These are phyloP conservation scores for Selenicereus undatus DNA, from an alignment of 148 eudicot genomes.

Conservation along the genomic window DNA sequence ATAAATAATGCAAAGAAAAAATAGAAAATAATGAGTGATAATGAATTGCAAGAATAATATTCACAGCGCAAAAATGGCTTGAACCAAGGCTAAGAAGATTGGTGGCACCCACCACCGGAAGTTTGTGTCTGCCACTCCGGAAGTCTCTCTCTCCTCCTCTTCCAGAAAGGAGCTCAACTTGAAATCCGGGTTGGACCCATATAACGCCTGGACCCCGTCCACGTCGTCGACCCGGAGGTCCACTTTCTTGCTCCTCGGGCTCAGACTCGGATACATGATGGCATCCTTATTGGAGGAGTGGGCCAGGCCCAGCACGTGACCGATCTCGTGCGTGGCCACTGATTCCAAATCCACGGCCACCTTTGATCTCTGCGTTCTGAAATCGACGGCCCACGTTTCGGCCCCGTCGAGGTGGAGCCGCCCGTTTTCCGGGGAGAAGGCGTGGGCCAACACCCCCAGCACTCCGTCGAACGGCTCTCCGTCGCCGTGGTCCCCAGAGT, in stretches of 20 bases:
- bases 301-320: constrained; percentile 62
- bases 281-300: constrained; percentile 47
- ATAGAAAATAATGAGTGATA: background rate
- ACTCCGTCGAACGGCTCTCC: constrained; percentile 72
- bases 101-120: constrained; percentile 8
- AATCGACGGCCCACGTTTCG: constrained; percentile 66
- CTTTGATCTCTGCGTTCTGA: constrained; percentile 24
- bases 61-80: background rate
- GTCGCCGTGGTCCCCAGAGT: constrained; percentile 55
- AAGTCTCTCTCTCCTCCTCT: constrained; percentile 23
- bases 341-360: constrained; percentile 58
- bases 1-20: background rate
- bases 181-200: constrained; percentile 63
- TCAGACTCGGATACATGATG: constrained; percentile 57
- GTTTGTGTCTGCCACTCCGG: constrained; percentile 12
- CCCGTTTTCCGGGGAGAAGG: constrained; percentile 58
- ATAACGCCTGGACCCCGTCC: constrained; percentile 46
- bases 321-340: constrained; percentile 63
- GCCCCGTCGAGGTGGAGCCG: constrained; percentile 47
- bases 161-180: constrained; percentile 28
- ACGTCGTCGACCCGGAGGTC: constrained; percentile 55
- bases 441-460: constrained; percentile 48
- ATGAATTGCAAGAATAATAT: background rate
- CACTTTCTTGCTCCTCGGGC: constrained; percentile 43
- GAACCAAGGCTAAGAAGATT: background rate